These are phyloP conservation scores for Trichoderma atroviride DNA, from an alignment of 2,329 filamentous ascomycete species.

Conservation along the genomic window DNA sequence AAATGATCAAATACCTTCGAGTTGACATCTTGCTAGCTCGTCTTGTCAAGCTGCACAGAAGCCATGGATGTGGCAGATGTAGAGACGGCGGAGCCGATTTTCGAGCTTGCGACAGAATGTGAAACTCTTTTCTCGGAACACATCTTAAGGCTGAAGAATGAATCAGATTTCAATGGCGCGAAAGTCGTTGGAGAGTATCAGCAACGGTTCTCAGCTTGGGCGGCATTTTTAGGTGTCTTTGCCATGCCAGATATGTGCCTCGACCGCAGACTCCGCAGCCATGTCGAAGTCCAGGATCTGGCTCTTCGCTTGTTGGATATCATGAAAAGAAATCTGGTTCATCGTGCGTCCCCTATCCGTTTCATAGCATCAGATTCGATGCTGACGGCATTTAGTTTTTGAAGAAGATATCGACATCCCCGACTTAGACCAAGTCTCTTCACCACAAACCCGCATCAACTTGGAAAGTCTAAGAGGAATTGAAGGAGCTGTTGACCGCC, in stretches of 20 bases:
- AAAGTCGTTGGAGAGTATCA: conserved; percentile 25
- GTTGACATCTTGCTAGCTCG: background rate
- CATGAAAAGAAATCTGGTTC: conserved; percentile 20
- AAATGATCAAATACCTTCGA: background rate
- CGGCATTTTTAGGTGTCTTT: conserved; percentile 24
- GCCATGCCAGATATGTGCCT: conserved; percentile 18
- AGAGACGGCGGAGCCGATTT: background rate
- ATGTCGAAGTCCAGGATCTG: conserved; percentile 20
- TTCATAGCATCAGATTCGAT: background rate
- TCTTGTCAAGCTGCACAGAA: background rate
- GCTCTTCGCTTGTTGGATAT: conserved; percentile 18
- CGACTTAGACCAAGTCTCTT: background rate
- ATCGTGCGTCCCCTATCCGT: background rate
- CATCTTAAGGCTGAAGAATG: background rate
- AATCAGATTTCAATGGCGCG: background rate
- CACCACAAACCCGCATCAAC: background rate
- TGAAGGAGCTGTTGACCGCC: conserved; percentile 10
- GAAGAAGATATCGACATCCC: background rate
- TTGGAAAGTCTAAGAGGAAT: conserved; percentile 11
- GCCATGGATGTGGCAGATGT: background rate
- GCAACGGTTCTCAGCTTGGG: conserved; percentile 23
- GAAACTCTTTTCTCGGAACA: background rate
- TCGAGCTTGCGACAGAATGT: background rate
- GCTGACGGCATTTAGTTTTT: background rate
- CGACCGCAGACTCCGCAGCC: conserved; percentile 18